Evolutionary conservation across 331 rosid genomes (phyloP), one percentile per base, ranked within the genome.

Genomic region (Pyrus hybrid): DNA sequence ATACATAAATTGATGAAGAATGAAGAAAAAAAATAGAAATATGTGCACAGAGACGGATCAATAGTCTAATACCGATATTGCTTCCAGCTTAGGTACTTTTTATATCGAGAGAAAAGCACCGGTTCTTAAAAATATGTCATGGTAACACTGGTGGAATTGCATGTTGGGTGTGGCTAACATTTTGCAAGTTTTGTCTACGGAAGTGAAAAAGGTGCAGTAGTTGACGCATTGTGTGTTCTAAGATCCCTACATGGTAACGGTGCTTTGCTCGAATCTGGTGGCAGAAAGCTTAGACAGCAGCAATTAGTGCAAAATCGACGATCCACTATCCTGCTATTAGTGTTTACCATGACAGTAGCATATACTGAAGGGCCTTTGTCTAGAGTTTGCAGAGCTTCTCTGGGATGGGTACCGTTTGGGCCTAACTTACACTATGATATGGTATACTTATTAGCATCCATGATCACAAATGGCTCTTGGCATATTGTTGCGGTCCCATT

Each of bases 361-460:
- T 29, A 73, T 21, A 26, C 43, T 26, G 54, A 74, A 74, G 80
- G 72, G 80, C 73, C 67, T 53, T 73, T 73, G 29, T 16, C 9
- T 23, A 70, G 77, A 49, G 57, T 20, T 41, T 71, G 13, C 13
- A 30, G 76, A 80, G 56, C 32, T 53, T 35, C 29, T 23, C 26
- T 9, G 54, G 62, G 5, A 58, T 3, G 45, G 51, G 23, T 56
- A 5, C 2, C 56, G 18, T 60, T 72, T 65, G 35, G 71, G 65
- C 10, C 20, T 76, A 13, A 32, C 58, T 37, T 47, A 76, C 33
- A 9, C 64, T 45, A 23, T 26, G 20, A 35, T 20, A 25, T 28
- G 67, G 45, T 76, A 16, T 22, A 57, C 54, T 11, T 5, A 14
- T 63, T 25, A 57, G 45, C 63, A 35, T 9, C 28, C 22, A 29